Base-by-base conservation (phyloP, 2,329 filamentous ascomycete genomes). In the Colletotrichum simmondsii region DNA sequence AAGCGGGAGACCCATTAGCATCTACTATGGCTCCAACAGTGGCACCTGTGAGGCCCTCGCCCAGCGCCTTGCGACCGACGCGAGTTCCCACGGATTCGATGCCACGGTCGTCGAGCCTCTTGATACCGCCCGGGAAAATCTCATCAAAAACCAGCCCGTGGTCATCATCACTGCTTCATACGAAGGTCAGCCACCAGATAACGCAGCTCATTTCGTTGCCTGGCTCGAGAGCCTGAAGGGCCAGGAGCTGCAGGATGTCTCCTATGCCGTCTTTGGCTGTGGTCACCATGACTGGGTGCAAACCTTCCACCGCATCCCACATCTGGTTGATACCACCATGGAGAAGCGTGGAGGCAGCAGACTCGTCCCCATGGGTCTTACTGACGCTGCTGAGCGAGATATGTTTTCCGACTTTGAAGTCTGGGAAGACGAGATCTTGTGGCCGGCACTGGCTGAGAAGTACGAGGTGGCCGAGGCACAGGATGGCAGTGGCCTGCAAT, bases 221-320 rank as follows among this genome's bases (percentile, higher is more conserved):
- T 94, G 92, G 92, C 77, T 94, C 2, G 83, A 89, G 75, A 83
- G 77, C 14, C 80, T 88, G 12, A 68, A 72, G 35, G 82, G 85
- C 52, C 84, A 87, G 4, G 84, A 87, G 63, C 79, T 92, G 3
- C 82, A 88, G 5, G 87, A 85, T n/a, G 86, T 91, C 1, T 83
- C 87, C 6, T 94, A 90, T 77, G 87, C 91, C 0, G 88, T 93
- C 4, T 94, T 92, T 78, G 92, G 92, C n/a, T 92, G 91, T 66
- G 93, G 74, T 24, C 80, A 84, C 67, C 78, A 79, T n/a, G 89
- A 92, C 75, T 91, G 89, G 89, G 79, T 83, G 0, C 81, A 85
- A 42, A 94, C 92, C 0, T 94, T 92, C 81, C 92, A 94, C 74
- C 85, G 86, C 8, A 86, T 95, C 7, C 93, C 93, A 0, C 93